Conservation (phyloP, 1,284 basidiomycete genomes). For the Leccinum cinnamomeum region DNA sequence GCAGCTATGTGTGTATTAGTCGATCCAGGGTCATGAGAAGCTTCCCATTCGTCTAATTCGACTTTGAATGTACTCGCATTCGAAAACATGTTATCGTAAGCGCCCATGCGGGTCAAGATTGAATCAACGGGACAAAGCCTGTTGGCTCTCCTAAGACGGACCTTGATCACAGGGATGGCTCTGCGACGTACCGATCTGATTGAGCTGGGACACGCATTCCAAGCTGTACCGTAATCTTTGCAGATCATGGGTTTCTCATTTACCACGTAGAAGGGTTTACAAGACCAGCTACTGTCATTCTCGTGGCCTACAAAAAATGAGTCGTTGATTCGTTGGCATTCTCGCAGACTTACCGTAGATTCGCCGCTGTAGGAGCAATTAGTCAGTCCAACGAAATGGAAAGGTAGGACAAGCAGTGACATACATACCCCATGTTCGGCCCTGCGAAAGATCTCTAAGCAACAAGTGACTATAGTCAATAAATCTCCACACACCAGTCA, state of each 20-base stretch:
- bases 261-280: constrained; percentile 35
- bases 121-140: constrained; percentile 89
- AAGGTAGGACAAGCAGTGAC: constrained; percentile 28
- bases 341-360: constrained; percentile 61
- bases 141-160: constrained; percentile 2
- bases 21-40: background rate
- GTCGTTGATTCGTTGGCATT: background rate
- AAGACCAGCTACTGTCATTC: constrained; percentile 95
- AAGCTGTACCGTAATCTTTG: constrained; percentile 91
- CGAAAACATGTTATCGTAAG: constrained; percentile 97
- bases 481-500: constrained; percentile 68
- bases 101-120: constrained; percentile 98
- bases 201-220: constrained; percentile 97
- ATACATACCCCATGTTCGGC: constrained; percentile 83
- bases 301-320: constrained; percentile 59
- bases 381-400: background rate
- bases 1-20: constrained; percentile 52
- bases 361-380: constrained; percentile 62
- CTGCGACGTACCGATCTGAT: constrained; percentile 61
- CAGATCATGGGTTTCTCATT: constrained; percentile 8
- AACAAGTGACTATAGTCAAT: background rate
- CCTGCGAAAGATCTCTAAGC: constrained; percentile 41
- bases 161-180: background rate
- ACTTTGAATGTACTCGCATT: constrained; percentile 96
- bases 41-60: constrained; percentile 90